Evolutionary conservation across 2,329 filamentous ascomycete species (phyloP).

Genomic region (Pseudocercospora macadamiae): DNA sequence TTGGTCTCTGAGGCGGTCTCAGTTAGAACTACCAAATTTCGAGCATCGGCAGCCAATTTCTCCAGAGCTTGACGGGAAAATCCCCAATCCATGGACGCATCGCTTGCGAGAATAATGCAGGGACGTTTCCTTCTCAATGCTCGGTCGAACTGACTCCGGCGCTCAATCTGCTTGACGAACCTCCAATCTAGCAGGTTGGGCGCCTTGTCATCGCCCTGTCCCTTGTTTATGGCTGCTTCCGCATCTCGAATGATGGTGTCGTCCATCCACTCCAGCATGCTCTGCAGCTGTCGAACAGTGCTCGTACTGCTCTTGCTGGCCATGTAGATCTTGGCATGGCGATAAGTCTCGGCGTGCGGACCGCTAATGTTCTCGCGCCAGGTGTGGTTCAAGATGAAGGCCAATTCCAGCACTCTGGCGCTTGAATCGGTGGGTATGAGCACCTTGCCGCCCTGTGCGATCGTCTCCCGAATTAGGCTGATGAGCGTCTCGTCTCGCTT

Average conservation of each 20-base stretch:
- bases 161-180: slow-evolving; percentile 80
- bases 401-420: slow-evolving; percentile 87
- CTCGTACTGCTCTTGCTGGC: slow-evolving; percentile 85
- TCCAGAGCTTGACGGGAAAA: slow-evolving; percentile 82
- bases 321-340: slow-evolving; percentile 68
- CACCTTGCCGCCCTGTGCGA: slow-evolving; percentile 83
- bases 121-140: slow-evolving; percentile 60
- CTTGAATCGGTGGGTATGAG: slow-evolving; percentile 94
- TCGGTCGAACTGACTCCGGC: slow-evolving; percentile 76
- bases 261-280: slow-evolving; percentile 99
- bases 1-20: slow-evolving; percentile 63
- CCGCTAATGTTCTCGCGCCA: slow-evolving; percentile 64
- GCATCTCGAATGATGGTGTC: slow-evolving; percentile 84
- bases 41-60: slow-evolving; percentile 71
- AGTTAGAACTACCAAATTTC: slow-evolving; percentile 85
- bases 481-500: slow-evolving; percentile 86
- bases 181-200: slow-evolving; percentile 87
- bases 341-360: slow-evolving; percentile 49
- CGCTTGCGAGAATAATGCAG: slow-evolving; percentile 86
- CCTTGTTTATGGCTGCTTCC: slow-evolving; percentile 46
- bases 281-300: slow-evolving; percentile 86
- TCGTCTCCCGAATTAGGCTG: slow-evolving; percentile 76
- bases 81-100: slow-evolving; percentile 89
- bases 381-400: slow-evolving; percentile 88
- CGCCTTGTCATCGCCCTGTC: slow-evolving; percentile 48